Evolutionary conservation across 208 protist species (phyloP).

Genomic region (Trypanosoma brucei): DNA sequence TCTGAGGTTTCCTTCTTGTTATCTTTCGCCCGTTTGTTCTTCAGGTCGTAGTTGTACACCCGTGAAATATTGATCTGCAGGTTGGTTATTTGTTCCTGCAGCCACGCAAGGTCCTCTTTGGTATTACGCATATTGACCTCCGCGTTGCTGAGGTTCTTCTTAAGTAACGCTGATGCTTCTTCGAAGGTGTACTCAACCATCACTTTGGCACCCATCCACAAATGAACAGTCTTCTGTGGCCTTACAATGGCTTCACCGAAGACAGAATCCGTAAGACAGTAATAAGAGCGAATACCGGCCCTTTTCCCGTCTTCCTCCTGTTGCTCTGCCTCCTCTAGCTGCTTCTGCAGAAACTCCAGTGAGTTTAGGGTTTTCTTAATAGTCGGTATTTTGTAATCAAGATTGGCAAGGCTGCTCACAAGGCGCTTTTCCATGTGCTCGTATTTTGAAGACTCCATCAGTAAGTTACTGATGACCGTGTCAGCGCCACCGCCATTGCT

Average conservation of each 20-base stretch:
- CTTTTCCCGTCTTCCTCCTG: slow-evolving; percentile 18
- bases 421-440: slow-evolving; percentile 90
- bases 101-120: slow-evolving; percentile 93
- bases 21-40: slow-evolving; percentile 58
- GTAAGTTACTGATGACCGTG: slow-evolving; percentile 77
- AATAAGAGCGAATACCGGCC: slow-evolving; percentile 70
- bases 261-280: slow-evolving; percentile 85
- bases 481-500: slow-evolving; percentile 79
- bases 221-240: slow-evolving; percentile 81
- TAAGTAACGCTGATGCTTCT: slow-evolving; percentile 89
- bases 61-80: slow-evolving; percentile 93
- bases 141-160: slow-evolving; percentile 83
- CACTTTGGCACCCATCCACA: slow-evolving; percentile 95
- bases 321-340: slow-evolving; percentile 29
- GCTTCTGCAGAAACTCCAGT: slow-evolving; percentile 80
- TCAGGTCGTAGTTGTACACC: slow-evolving; percentile 93
- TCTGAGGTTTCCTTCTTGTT: not conserved
- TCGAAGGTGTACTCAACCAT: slow-evolving; percentile 97
- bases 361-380: slow-evolving; percentile 90
- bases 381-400: slow-evolving; percentile 89
- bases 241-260: slow-evolving; percentile 82
- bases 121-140: slow-evolving; percentile 78
- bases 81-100: slow-evolving; percentile 95
- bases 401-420: slow-evolving; percentile 70
- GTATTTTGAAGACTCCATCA: slow-evolving; percentile 91